These are phyloP conservation scores for Alternaria angustiovoidea DNA, from an alignment of 2,329 filamentous ascomycete genomes.

Conservation along the genomic window DNA sequence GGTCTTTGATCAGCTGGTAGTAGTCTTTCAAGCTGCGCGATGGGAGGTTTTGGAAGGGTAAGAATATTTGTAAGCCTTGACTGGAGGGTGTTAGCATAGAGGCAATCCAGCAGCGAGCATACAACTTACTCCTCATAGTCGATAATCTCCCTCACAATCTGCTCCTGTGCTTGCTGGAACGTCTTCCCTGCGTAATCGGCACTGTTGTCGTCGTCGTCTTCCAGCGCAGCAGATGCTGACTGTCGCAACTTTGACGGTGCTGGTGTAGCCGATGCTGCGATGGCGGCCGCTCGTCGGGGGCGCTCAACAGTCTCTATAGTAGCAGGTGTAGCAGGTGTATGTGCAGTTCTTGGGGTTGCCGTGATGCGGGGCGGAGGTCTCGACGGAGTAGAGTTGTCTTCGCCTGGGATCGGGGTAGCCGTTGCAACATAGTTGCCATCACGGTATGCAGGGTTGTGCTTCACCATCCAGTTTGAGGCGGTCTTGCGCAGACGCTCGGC, in stretches of 20 bases:
- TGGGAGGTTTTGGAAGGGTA: constrained; percentile 81
- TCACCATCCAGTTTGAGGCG: constrained; percentile 86
- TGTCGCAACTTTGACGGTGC: constrained; percentile 44
- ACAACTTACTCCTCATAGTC: constrained; percentile 60
- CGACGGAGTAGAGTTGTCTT: constrained; percentile 49
- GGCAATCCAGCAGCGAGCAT: not conserved
- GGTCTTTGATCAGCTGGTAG: constrained; percentile 82
- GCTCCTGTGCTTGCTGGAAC: constrained; percentile 87
- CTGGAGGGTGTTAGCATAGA: constrained; percentile 25
- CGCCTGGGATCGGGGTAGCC: constrained; percentile 75
- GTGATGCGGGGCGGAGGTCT: constrained; percentile 39
- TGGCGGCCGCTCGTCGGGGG: constrained; percentile 44
- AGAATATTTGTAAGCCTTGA: constrained; percentile 72
- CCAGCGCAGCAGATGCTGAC: constrained; percentile 35
- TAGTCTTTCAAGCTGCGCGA: constrained; percentile 82
- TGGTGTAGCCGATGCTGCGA: constrained; percentile 39
- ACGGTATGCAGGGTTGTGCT: constrained; percentile 83
- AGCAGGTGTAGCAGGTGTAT: constrained; percentile 20
- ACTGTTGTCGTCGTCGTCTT: constrained; percentile 29
- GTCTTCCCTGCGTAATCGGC: constrained; percentile 62
- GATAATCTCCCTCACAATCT: constrained; percentile 79
- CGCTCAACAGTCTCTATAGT: constrained; percentile 41
- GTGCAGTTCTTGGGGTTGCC: constrained; percentile 34
- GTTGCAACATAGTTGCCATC: constrained; percentile 71
- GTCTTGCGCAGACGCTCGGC: constrained; percentile 87